Percentiles rank a stretch among this genome's conserved stretches.
These are phyloP conservation scores for Daldinia caldariorum DNA, from an alignment of 495 filamentous ascomycete species.

Conservation along the genomic window DNA sequence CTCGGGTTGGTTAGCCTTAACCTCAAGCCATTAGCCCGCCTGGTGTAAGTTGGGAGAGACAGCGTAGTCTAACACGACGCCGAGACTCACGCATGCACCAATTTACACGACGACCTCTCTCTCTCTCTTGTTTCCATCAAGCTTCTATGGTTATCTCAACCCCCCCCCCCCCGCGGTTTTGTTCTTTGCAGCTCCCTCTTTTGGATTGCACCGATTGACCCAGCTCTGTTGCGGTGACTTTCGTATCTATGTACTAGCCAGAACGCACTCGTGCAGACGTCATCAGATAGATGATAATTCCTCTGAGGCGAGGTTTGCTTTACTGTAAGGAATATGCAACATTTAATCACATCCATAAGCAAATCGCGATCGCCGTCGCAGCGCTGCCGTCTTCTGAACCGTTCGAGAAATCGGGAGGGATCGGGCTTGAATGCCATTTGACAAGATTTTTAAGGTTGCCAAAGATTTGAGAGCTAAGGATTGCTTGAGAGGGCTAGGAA, in stretches of 20 bases:
- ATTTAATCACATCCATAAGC: constrained; percentile 37
- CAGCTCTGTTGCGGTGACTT: constrained; percentile 30
- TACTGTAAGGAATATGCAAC: constrained; percentile 41
- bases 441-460: constrained; percentile 12
- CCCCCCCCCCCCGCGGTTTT: constrained; percentile 41
- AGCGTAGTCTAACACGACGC: constrained; percentile 26
- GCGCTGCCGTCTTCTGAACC: constrained; percentile 25
- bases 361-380: constrained; percentile 34
- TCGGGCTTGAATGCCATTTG: constrained; percentile 35
- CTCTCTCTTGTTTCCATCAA: constrained; percentile 41
- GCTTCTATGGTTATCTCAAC: constrained; percentile 50
- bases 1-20: constrained; percentile 33
- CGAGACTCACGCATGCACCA: constrained; percentile 35
- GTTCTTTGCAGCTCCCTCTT: constrained; percentile 50
- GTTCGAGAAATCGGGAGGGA: constrained; percentile 24
- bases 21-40: constrained; percentile 12
- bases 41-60: constrained; percentile 28
- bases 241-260: constrained; percentile 10
- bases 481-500: constrained; percentile 12
- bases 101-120: constrained; percentile 28
- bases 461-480: constrained; percentile 33
- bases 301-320: constrained; percentile 24
- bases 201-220: constrained; percentile 38
- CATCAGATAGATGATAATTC: constrained; percentile 28
- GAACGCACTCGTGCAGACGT: constrained; percentile 17